Conservation (phyloP, 106 monocot species). For the Platanthera zijinensis region DNA sequence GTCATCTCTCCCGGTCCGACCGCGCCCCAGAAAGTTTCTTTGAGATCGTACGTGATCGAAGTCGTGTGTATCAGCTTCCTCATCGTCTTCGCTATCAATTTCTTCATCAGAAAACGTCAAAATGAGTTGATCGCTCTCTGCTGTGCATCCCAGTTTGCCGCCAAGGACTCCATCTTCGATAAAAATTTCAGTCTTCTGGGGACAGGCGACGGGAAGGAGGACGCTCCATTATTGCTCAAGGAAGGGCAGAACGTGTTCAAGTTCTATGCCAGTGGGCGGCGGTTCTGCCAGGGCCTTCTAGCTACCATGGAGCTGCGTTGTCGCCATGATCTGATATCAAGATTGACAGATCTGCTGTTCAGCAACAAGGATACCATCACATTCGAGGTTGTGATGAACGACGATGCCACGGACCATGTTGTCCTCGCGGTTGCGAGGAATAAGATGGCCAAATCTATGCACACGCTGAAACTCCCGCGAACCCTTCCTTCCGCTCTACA, state of each 20-base stretch:
- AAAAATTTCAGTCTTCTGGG: slow-evolving; percentile 92
- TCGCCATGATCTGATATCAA: slow-evolving; percentile 67
- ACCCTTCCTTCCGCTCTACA: no score
- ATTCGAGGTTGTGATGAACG: slow-evolving; percentile 89
- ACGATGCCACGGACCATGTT: slow-evolving; percentile 87
- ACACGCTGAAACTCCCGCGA: no score
- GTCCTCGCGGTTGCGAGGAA: slow-evolving; percentile 71
- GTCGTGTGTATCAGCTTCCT: slow-evolving; percentile 71
- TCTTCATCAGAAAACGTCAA: slow-evolving; percentile 67
- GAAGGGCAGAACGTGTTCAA: slow-evolving; percentile 92
- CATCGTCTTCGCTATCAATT: slow-evolving; percentile 66
- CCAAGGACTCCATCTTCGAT: slow-evolving; percentile 63
- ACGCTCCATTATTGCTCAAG: slow-evolving; percentile 76
- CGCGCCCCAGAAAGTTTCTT: slow-evolving; percentile 1
- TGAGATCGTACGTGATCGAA: slow-evolving; percentile 48
- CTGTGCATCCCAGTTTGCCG: slow-evolving; percentile 78
- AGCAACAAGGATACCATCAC: slow-evolving; percentile 70
- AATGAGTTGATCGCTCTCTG: slow-evolving; percentile 78
- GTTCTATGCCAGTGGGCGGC: slow-evolving; percentile 86
- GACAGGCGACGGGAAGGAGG: slow-evolving; percentile 76
- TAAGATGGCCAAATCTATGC: slow-evolving; percentile 82
- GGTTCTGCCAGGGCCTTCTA: slow-evolving; percentile 75
- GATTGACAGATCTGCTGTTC: slow-evolving; percentile 41
- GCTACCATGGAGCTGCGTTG: slow-evolving; percentile 76
- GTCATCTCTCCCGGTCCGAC: slow-evolving; percentile 2